Conservation (phyloP, 257 asterid genomes). For the Solanum commersonii region DNA sequence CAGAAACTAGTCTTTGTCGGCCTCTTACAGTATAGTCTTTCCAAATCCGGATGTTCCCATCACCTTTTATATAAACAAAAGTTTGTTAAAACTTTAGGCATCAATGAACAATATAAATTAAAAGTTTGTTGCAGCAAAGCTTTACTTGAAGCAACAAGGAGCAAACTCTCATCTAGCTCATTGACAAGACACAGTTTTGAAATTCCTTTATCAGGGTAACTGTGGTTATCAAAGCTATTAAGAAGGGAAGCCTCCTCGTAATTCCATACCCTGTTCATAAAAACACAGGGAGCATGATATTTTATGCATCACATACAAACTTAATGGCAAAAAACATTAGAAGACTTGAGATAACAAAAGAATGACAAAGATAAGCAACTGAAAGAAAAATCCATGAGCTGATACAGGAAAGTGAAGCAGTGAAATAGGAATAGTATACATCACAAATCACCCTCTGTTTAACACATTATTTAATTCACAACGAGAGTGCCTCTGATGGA, state of each 20-base stretch:
- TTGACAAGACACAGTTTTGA: constrained; percentile 90
- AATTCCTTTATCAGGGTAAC: constrained; percentile 80
- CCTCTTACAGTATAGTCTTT: constrained; percentile 71
- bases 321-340: not conserved
- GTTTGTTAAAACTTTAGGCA: not conserved
- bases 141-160: constrained; percentile 97
- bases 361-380: not conserved
- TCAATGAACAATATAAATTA: not conserved
- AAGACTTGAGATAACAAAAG: not conserved
- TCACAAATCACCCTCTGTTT: not conserved
- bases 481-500: not conserved
- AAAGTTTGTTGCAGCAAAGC: not conserved
- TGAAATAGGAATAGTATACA: not conserved
- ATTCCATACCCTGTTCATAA: constrained; percentile 25
- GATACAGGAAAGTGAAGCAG: not conserved
- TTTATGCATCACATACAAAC: not conserved
- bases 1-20: constrained; percentile 78
- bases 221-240: constrained; percentile 83
- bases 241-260: constrained; percentile 80
- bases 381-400: not conserved
- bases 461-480: not conserved
- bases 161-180: constrained; percentile 87
- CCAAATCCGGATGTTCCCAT: constrained; percentile 92
- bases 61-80: constrained; percentile 37
- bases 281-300: not conserved